Conservation (phyloP, 352 stramenopile species). For the Globisporangium spinosum region DNA sequence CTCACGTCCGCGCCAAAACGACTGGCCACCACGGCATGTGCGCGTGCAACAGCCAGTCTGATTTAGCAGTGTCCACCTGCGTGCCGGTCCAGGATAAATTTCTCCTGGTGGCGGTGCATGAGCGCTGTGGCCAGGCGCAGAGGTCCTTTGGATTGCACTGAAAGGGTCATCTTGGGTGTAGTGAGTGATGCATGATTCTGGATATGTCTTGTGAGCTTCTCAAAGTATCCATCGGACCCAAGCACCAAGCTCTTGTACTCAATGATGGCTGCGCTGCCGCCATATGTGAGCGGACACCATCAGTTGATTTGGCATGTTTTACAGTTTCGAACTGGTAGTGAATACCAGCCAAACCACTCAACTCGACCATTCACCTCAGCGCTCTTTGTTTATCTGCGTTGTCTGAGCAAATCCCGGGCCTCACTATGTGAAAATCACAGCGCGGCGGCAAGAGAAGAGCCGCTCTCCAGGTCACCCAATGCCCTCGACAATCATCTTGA, state of each 20-base stretch:
- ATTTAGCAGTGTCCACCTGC: neutral
- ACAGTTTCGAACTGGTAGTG: too few relatives aligned
- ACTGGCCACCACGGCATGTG: slow-evolving; percentile 2
- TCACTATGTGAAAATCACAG: neutral
- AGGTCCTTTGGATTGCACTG: neutral
- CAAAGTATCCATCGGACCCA: neutral
- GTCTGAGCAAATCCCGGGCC: neutral
- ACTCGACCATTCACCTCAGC: neutral
- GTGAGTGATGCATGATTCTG: neutral
- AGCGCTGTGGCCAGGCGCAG: neutral
- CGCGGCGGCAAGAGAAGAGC: neutral
- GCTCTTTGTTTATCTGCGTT: neutral
- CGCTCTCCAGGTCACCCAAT: neutral
- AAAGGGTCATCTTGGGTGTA: neutral
- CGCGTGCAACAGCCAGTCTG: neutral
- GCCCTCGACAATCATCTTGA: neutral
- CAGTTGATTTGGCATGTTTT: neutral
- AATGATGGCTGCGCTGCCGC: neutral
- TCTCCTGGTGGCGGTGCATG: slow-evolving; percentile 1
- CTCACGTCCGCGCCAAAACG: neutral
- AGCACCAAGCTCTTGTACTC: neutral
- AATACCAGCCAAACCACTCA: neutral
- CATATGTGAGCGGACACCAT: neutral
- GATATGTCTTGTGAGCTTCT: neutral
- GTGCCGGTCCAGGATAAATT: slow-evolving; percentile 6